Base-by-base conservation (phyloP, 2,329 filamentous ascomycete genomes). In the Fusarium sp. region DNA sequence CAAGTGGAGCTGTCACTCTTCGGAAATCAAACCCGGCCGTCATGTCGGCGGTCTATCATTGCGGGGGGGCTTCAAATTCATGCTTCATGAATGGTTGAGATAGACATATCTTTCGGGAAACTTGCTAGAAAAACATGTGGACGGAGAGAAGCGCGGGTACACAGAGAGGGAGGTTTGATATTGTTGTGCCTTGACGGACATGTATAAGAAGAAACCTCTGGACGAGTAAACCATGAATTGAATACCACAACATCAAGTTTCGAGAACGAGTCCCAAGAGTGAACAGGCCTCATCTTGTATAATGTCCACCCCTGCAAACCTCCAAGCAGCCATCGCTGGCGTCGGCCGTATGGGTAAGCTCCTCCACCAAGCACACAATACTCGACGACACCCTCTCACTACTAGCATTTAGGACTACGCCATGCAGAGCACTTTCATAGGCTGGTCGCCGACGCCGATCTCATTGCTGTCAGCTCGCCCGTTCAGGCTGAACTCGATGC, bases 281-380 rank as follows among this genome's bases (percentile, higher is more conserved):
- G 6, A 55, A 35, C n/a, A 35, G 12, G 16, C 16, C 4, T 4
- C 3, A 40, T 2, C 14, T 4, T 5, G 16, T 4, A 57, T n/a
- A 20, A 58, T 58, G 35, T 20, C 35, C 20, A 33, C 14, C n/a
- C 6, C 56, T 11, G 7, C 56, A 22, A 59, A 59, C 31, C 56
- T 59, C 33, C 56, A 42, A 29, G 56, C 44, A 8, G 56, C 56
- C 27, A 16, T 59, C 17, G 56, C 38, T 16, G 56, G 56, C 38
- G 56, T 59, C 24, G 56, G 56, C 56, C 56, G 56, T 17, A 59
- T 59, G 56, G 56, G 56, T 59, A 59, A 44, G 56, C 11, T 59
- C 44, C 36, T 29, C 56, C 27, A 59, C 33, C 7, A 38, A 57
- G n/a, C 11, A 55, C 35, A 57, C 22, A 36, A 40, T 16, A 24